A percentile compares a stretch with the other conserved stretches of the same genome.
phyloP scores from a whole-genome alignment of 2,329 filamentous ascomycete genomes.

The Penicillium sp. region DNA sequence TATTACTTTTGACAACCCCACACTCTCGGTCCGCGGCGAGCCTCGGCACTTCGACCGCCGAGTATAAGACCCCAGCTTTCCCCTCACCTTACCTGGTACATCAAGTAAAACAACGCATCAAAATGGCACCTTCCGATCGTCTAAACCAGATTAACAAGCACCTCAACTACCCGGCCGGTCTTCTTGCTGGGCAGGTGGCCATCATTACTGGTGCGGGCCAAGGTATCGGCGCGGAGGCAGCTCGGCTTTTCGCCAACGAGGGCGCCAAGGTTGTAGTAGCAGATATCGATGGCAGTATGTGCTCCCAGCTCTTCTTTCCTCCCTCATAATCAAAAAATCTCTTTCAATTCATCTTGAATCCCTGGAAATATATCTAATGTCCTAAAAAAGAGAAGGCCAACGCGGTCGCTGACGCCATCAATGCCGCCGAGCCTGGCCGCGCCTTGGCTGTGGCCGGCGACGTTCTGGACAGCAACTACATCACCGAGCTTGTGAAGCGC shows the following conservation, averaged over 20 bases:
- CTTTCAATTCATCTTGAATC: neutral
- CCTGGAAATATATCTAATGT: neutral
- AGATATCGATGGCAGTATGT: conserved; percentile 72
- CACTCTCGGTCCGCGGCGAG: conserved; percentile 22
- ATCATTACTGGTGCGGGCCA: conserved; percentile 87
- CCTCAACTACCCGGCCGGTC: conserved; percentile 77
- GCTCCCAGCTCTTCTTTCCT: neutral
- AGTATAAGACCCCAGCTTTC: conserved; percentile 14
- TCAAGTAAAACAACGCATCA: conserved; percentile 7
- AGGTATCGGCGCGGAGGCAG: conserved; percentile 83
- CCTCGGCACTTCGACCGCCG: conserved; percentile 22
- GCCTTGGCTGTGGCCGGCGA: conserved; percentile 76
- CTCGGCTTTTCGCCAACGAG: conserved; percentile 80
- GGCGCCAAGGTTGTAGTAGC: conserved; percentile 81
- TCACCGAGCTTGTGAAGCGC: conserved; percentile 69
- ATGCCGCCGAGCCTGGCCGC: conserved; percentile 57
- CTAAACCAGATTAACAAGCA: conserved; percentile 72
- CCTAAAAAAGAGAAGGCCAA: conserved; percentile 63
- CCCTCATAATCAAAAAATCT: neutral
- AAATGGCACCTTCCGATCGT: conserved; percentile 53
- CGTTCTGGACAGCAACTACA: conserved; percentile 69
- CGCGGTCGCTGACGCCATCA: conserved; percentile 69
- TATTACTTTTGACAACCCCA: conserved; percentile 14
- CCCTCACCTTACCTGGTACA: conserved; percentile 1
- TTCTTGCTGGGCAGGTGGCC: conserved; percentile 76